These are phyloP conservation scores for Tubosaeta sp. DNA, from an alignment of 768 basidiomycete genomes.

Conservation along the genomic window DNA sequence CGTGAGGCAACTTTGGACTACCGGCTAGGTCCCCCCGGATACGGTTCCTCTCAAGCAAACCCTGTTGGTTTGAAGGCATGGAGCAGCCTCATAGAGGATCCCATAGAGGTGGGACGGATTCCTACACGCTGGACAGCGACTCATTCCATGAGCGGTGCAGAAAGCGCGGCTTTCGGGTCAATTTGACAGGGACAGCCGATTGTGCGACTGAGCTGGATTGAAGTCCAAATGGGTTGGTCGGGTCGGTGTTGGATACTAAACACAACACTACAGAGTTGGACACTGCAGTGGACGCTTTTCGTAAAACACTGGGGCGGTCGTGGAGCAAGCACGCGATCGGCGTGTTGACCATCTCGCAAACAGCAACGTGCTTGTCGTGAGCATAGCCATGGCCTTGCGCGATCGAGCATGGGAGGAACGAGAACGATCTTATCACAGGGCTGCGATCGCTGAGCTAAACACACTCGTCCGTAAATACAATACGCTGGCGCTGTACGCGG, in stretches of 20 bases:
- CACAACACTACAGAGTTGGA: constrained; percentile 56
- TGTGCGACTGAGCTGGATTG: constrained; percentile 57
- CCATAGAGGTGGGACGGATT: constrained; percentile 59
- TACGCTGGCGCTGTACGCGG: constrained; percentile 30
- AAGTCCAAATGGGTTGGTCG: constrained; percentile 64
- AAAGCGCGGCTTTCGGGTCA: constrained; percentile 62
- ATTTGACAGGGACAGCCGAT: constrained; percentile 62
- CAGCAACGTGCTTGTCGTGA: constrained; percentile 37
- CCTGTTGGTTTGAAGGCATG: constrained; percentile 71
- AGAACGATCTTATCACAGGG: constrained; percentile 64
- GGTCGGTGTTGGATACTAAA: constrained; percentile 1
- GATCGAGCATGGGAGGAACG: constrained; percentile 50
- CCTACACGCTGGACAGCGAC: not conserved
- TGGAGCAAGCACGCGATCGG: constrained; percentile 77
- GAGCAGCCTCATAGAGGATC: constrained; percentile 67
- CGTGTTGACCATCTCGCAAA: constrained; percentile 33
- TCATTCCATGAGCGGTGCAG: constrained; percentile 30
- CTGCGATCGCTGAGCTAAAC: constrained; percentile 50
- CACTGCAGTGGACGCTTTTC: not conserved
- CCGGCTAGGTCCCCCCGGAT: constrained; percentile 43
- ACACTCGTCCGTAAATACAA: no score
- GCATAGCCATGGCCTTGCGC: constrained; percentile 42
- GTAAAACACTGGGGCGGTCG: constrained; percentile 49
- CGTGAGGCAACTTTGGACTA: constrained; percentile 76
- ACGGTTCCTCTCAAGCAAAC: constrained; percentile 35